Conservation (phyloP, 148 eudicot genomes). For the Silene uniflora region DNA sequence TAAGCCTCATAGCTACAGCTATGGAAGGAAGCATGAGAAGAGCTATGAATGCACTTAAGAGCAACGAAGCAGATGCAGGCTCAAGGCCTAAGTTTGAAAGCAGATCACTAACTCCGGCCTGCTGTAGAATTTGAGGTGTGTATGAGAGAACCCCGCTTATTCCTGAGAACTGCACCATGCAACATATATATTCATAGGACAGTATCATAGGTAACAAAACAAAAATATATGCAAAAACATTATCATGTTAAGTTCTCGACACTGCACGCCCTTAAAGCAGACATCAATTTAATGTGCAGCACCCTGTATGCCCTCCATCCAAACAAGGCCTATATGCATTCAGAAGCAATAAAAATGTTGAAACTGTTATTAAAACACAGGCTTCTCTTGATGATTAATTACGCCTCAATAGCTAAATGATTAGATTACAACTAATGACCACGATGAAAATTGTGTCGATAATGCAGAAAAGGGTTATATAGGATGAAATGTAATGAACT, state of each 20-base stretch:
- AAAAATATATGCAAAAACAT: neutral
- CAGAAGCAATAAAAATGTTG: too few relatives aligned
- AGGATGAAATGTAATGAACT: neutral
- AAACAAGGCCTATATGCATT: too few relatives aligned
- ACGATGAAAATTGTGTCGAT: neutral
- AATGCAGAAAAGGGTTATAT: neutral
- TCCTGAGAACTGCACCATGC: constrained; percentile 46
- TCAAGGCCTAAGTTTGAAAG: constrained; percentile 46
- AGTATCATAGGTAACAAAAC: neutral
- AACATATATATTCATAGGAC: constrained; percentile 5
- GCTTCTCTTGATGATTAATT: too few relatives aligned
- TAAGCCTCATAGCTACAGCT: constrained; percentile 61
- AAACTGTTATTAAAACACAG: too few relatives aligned
- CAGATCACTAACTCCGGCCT: constrained; percentile 56
- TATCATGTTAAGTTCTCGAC: too few relatives aligned
- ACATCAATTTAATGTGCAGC: too few relatives aligned
- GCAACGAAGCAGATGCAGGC: constrained; percentile 46
- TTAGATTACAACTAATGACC: too few relatives aligned
- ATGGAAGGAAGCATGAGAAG: constrained; percentile 61
- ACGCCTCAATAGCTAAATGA: too few relatives aligned
- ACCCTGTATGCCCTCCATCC: too few relatives aligned
- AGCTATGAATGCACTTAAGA: constrained; percentile 42
- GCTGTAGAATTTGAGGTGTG: constrained; percentile 57
- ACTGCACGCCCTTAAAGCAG: too few relatives aligned
- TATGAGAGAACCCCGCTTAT: constrained; percentile 55